Evolutionary conservation across 176 grass and related monocot genomes (phyloP), one percentile per base, ranked within the genome.

Genomic region (Secale cereale): DNA sequence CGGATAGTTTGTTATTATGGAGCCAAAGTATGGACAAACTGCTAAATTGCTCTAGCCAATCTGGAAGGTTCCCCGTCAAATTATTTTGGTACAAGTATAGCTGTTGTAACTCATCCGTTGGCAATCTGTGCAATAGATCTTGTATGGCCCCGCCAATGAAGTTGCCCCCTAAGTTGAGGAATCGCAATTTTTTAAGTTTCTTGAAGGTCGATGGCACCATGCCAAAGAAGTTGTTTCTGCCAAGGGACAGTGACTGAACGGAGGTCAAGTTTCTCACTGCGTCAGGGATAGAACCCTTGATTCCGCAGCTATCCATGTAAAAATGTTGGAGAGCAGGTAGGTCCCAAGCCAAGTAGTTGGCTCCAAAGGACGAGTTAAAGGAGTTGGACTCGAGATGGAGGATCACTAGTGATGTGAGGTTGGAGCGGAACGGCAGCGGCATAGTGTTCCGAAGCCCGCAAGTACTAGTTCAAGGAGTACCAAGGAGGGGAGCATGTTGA

Each of bases 401-500:
- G 6, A 1, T 0, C 25, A 61, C 25, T 4, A 93, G 74, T 6
- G 77, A 82, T 71, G 85, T 86, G 0, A 93, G 84, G 10, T 93
- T 90, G 17, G 17, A 6, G 6, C 59, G 5, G 2, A 30, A 6
- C 1, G 86, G 81, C 4, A 15, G 28, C 7, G 32, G 14, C 23
- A 84, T 77, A n/a, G 6, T 26, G 22, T 59, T 80, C 3, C 1
- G 33, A 2, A 90, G 72, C 17, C 65, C 26, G 7, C 81, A 93
- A 5, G 0, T 1, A 0, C 0, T 23, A 93, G 41, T 0, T 4
- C 6, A 28, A 90, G 59, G 0, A 4, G 39, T 40, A 64, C 22
- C 32, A 90, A 35, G 1, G 59, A 65, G 6, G 65, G 77, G 20
- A 92, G 33, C 40, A 6, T 87, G 23, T 78, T 90, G 40, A 93